Percentiles rank a stretch among this genome's conserved stretches.
Evolutionary conservation across 352 stramenopile genomes (phyloP).

Genomic region (Phytophthora boehmeriae): DNA sequence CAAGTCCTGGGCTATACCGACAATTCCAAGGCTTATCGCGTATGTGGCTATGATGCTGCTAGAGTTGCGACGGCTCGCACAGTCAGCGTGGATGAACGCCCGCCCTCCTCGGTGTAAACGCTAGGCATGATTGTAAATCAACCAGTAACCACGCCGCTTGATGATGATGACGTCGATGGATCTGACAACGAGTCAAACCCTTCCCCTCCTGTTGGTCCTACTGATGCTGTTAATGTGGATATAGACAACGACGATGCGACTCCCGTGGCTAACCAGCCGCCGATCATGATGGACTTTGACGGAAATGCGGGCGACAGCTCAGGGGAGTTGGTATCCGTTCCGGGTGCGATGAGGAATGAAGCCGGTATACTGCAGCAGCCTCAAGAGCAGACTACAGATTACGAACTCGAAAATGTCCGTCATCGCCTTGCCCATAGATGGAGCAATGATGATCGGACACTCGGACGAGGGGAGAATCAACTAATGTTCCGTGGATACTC

Average conservation of each 20-base stretch:
- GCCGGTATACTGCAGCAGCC: too few species aligned
- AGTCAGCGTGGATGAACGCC: background rate
- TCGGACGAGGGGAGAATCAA: too few species aligned
- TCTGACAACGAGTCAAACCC: background rate
- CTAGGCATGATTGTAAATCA: background rate
- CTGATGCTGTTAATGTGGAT: background rate
- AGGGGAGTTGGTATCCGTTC: background rate
- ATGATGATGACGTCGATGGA: background rate
- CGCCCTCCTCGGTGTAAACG: background rate
- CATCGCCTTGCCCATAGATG: background rate
- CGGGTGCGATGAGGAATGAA: background rate
- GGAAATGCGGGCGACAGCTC: background rate
- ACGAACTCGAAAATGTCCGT: background rate
- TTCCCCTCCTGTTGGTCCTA: background rate
- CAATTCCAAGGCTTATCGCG: constrained; percentile 8
- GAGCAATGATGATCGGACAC: too few species aligned
- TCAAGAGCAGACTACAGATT: background rate
- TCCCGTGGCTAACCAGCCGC: background rate
- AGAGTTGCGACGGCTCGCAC: too few species aligned
- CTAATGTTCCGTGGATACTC: background rate
- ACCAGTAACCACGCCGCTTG: background rate
- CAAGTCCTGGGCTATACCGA: constrained; percentile 9
- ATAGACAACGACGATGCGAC: background rate
- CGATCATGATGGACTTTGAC: background rate
- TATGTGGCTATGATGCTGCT: constrained; percentile 9